These are phyloP conservation scores for Crucibulum laeve DNA, from an alignment of 768 basidiomycete species.

Conservation along the genomic window DNA sequence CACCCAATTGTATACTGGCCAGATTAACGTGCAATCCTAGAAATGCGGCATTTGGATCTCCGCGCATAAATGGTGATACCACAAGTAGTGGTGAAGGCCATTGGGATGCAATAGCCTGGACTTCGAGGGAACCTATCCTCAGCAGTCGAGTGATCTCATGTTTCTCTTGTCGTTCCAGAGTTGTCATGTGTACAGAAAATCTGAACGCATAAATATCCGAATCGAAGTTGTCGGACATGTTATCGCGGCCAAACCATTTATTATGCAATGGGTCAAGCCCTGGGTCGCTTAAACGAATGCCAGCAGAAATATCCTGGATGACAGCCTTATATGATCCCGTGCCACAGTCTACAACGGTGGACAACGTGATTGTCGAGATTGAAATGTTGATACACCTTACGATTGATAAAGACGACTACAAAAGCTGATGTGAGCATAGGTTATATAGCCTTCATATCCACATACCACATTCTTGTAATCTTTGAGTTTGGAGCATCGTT, in stretches of 20 bases:
- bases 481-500: slow-evolving; percentile 34
- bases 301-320: slow-evolving; percentile 34
- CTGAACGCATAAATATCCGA: slow-evolving; percentile 46
- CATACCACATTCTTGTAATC: slow-evolving; percentile 34
- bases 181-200: slow-evolving; percentile 36
- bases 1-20: slow-evolving; percentile 44
- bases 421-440: slow-evolving; percentile 1
- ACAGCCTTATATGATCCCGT: slow-evolving; percentile 37
- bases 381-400: slow-evolving; percentile 38
- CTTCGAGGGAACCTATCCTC: slow-evolving; percentile 32
- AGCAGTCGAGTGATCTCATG: slow-evolving; percentile 35
- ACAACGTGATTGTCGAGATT: slow-evolving; percentile 43
- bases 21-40: slow-evolving; percentile 42
- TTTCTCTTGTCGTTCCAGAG: slow-evolving; percentile 38
- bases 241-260: slow-evolving; percentile 45
- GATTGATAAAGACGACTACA: slow-evolving; percentile 42
- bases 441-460: slow-evolving; percentile 3
- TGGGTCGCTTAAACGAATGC: slow-evolving; percentile 45
- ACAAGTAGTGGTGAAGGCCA: slow-evolving; percentile 61
- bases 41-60: slow-evolving; percentile 57
- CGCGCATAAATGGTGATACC: slow-evolving; percentile 42
- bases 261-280: slow-evolving; percentile 39
- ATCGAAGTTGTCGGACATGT: slow-evolving; percentile 28
- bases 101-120: slow-evolving; percentile 44
- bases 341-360: slow-evolving; percentile 25